Conservation (phyloP, 2,329 filamentous ascomycete species). For the Knufia petricola region DNA sequence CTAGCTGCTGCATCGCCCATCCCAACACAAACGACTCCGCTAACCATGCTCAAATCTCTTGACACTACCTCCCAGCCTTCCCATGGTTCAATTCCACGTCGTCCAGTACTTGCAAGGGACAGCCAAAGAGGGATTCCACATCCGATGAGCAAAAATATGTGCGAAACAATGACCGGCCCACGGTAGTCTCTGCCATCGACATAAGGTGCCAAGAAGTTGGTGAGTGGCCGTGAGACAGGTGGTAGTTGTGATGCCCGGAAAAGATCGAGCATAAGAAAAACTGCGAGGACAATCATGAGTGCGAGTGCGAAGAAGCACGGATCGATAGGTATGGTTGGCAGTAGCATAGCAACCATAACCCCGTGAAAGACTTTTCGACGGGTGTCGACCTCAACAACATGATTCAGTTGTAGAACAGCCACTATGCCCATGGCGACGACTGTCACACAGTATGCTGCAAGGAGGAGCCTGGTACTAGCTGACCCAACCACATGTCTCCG, state of each 20-base stretch:
- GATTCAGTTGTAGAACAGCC: constrained; percentile 63
- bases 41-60: constrained; percentile 79
- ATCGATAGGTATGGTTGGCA: constrained; percentile 78
- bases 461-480: constrained; percentile 69
- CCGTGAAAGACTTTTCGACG: constrained; percentile 95
- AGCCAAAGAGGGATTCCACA: constrained; percentile 94
- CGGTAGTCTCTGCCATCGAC: constrained; percentile 88
- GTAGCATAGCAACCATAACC: constrained; percentile 93
- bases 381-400: constrained; percentile 84
- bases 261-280: constrained; percentile 82
- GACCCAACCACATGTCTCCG: constrained; percentile 57
- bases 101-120: constrained; percentile 59
- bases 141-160: constrained; percentile 90
- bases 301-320: constrained; percentile 74
- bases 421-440: constrained; percentile 63
- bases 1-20: constrained; percentile 91
- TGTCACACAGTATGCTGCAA: constrained; percentile 62
- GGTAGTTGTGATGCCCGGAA: constrained; percentile 85
- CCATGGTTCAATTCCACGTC: constrained; percentile 48
- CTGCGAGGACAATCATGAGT: constrained; percentile 64
- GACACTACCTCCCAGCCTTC: constrained; percentile 64
- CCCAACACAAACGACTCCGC: constrained; percentile 87
- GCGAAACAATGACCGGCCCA: constrained; percentile 87
- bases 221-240: constrained; percentile 76
- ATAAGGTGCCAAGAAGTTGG: constrained; percentile 80